phyloP scores from a whole-genome alignment of 2,329 filamentous ascomycete species.

The Neoscytalidium dimidiatum region DNA sequence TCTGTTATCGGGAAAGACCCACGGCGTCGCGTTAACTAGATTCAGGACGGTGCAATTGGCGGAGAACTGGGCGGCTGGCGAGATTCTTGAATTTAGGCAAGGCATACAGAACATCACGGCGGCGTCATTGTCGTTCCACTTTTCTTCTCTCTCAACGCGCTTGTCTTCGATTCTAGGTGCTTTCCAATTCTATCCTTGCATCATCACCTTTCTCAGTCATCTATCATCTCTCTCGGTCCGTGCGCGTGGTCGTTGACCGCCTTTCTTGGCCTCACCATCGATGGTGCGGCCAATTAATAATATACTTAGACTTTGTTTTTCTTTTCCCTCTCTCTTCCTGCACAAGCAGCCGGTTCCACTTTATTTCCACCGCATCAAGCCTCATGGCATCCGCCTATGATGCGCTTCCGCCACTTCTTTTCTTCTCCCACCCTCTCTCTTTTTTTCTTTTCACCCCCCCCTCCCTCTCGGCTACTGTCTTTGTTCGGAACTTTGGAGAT shows the following conservation, averaged over 20 bases:
- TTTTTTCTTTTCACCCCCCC: neutral
- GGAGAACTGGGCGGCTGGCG: neutral
- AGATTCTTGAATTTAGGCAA: neutral
- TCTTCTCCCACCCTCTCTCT: neutral
- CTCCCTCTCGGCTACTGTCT: neutral
- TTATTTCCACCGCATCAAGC: neutral
- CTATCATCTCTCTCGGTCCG: conserved; percentile 1
- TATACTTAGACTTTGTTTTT: conserved; percentile 1
- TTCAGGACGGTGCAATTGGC: conserved; percentile 10
- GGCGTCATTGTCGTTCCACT: conserved; percentile 12
- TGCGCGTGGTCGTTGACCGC: neutral
- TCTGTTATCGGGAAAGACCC: conserved; percentile 9
- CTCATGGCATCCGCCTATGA: neutral
- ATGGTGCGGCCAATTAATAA: neutral
- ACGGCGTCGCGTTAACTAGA: conserved; percentile 13
- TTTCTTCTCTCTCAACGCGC: neutral
- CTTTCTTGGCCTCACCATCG: neutral
- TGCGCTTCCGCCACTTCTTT: neutral
- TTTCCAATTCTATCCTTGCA: neutral
- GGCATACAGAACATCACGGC: conserved; percentile 11
- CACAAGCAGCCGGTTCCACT: neutral
- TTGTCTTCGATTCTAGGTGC: neutral
- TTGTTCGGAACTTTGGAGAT: neutral
- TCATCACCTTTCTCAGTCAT: neutral
- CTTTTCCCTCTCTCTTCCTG: neutral